These are phyloP conservation scores for Yarrowia alimentaria DNA, from an alignment of 805 yeast species.

Conservation along the genomic window DNA sequence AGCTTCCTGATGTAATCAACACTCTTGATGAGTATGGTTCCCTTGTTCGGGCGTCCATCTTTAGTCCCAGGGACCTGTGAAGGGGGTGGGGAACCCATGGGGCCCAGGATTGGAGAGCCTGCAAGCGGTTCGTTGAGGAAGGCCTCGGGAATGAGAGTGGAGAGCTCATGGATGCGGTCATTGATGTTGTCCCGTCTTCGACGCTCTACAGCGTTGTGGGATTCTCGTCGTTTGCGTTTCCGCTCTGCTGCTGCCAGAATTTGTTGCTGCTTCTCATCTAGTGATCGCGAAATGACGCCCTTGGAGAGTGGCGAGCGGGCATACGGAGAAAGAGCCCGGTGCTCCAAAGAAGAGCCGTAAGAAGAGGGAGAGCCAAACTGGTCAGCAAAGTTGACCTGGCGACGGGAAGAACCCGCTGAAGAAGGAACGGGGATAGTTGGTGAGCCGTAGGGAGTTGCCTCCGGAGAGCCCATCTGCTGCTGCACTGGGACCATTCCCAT, in stretches of 20 bases:
- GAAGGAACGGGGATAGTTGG: constrained; percentile 24
- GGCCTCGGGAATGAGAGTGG: constrained; percentile 68
- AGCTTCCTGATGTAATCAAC: constrained; percentile 76
- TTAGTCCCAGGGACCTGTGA: constrained; percentile 31
- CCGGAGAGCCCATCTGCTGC: constrained; percentile 22
- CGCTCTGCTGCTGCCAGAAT: constrained; percentile 61
- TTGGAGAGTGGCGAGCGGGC: constrained; percentile 21
- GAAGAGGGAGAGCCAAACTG: constrained; percentile 28
- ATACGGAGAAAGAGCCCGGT: constrained; percentile 22
- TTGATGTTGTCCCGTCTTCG: constrained; percentile 88
- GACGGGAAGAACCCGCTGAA: constrained; percentile 3
- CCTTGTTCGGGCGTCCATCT: constrained; percentile 79
- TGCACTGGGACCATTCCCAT: constrained; percentile 28
- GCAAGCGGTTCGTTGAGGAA: constrained; percentile 33
- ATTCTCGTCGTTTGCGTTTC: constrained; percentile 73
- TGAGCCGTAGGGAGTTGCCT: constrained; percentile 20
- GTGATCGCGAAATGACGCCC: constrained; percentile 25
- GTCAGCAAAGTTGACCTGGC: constrained; percentile 25
- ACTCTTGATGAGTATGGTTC: constrained; percentile 69
- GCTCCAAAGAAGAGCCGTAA: constrained; percentile 25
- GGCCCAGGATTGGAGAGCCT: constrained; percentile 7
- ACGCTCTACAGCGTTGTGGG: constrained; percentile 93
- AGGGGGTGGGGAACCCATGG: constrained; percentile 29
- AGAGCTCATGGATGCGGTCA: constrained; percentile 81
- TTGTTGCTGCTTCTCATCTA: constrained; percentile 32